phyloP scores from a whole-genome alignment of 2,329 filamentous ascomycete genomes.

The Exophiala aquamarina region DNA sequence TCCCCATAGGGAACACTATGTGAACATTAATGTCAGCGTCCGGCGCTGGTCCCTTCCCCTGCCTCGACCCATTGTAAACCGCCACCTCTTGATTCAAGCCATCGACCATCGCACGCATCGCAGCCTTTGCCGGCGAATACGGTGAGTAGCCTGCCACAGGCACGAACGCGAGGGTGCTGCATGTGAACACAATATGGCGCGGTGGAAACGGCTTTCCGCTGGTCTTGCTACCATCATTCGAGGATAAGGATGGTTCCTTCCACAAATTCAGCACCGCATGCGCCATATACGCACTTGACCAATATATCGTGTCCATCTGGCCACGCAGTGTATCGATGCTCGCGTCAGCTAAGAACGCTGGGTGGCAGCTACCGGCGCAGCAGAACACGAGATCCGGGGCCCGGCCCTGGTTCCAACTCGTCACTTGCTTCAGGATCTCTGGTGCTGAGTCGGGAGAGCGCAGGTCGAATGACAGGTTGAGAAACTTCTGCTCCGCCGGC shows the following conservation, averaged over 20 bases:
- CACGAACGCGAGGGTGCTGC: constrained; percentile 72
- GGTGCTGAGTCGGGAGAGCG: constrained; percentile 67
- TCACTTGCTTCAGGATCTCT: constrained; percentile 69
- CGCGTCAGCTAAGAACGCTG: constrained; percentile 75
- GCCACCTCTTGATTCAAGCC: constrained; percentile 79
- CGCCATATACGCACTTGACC: constrained; percentile 80
- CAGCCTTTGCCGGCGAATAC: constrained; percentile 83
- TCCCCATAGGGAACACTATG: constrained; percentile 80
- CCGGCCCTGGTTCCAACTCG: constrained; percentile 71
- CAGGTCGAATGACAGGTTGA: constrained; percentile 81
- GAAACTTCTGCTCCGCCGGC: constrained; percentile 70
- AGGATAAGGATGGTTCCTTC: constrained; percentile 49
- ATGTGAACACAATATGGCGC: constrained; percentile 85
- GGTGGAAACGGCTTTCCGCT: constrained; percentile 36
- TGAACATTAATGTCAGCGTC: constrained; percentile 74
- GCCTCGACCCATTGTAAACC: constrained; percentile 71
- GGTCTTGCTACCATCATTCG: constrained; percentile 4
- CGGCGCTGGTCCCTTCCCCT: constrained; percentile 38
- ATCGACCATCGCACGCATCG: constrained; percentile 79
- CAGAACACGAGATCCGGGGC: constrained; percentile 89
- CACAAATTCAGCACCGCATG: constrained; percentile 76
- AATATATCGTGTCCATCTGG: constrained; percentile 94
- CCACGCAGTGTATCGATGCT: constrained; percentile 64
- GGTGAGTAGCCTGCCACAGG: constrained; percentile 78
- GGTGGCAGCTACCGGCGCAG: constrained; percentile 72